These are phyloP conservation scores for Auricularia sp. DNA, from an alignment of 768 basidiomycete genomes.

Conservation along the genomic window DNA sequence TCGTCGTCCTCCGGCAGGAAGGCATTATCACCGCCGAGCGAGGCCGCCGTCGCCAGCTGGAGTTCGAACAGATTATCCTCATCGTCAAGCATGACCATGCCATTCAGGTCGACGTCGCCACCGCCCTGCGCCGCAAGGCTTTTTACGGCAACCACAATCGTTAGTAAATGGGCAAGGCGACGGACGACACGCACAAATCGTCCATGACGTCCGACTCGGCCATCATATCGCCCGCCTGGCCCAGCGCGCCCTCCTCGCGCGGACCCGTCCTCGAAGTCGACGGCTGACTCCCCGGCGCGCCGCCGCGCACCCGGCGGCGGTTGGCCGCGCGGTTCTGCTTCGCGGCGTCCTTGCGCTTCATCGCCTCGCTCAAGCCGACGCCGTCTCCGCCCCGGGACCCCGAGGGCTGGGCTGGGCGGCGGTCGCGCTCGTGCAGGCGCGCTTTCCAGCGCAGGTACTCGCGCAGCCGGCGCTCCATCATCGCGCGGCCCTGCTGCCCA, in stretches of 20 bases:
- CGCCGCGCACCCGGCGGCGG: constrained; percentile 69
- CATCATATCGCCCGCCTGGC: constrained; percentile 25
- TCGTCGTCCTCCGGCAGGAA: constrained; percentile 42
- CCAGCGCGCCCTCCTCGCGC: constrained; percentile 3
- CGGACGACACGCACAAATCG: constrained; percentile 40
- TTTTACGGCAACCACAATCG: not conserved
- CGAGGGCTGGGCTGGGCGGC: not conserved
- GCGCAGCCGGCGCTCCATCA: constrained; percentile 73
- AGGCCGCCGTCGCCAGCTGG: constrained; percentile 7
- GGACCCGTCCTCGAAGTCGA: not conserved
- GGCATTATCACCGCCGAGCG: constrained; percentile 31
- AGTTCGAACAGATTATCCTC: not conserved
- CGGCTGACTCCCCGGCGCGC: constrained; percentile 30
- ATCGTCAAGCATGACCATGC: not conserved
- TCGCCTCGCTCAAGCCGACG: constrained; percentile 52
- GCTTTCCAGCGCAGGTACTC: constrained; percentile 79
- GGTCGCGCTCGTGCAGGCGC: constrained; percentile 22
- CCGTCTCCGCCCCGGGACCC: not conserved
- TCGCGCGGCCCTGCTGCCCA: constrained; percentile 54
- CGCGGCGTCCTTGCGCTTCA: constrained; percentile 68
- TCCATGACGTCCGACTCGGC: constrained; percentile 46
- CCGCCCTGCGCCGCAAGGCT: not conserved
- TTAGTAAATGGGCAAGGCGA: not conserved
- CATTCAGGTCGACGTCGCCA: not conserved
- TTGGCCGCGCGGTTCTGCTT: constrained; percentile 48